Conservation (phyloP, 2,329 filamentous ascomycete genomes). For the Diaporthe velutina region DNA sequence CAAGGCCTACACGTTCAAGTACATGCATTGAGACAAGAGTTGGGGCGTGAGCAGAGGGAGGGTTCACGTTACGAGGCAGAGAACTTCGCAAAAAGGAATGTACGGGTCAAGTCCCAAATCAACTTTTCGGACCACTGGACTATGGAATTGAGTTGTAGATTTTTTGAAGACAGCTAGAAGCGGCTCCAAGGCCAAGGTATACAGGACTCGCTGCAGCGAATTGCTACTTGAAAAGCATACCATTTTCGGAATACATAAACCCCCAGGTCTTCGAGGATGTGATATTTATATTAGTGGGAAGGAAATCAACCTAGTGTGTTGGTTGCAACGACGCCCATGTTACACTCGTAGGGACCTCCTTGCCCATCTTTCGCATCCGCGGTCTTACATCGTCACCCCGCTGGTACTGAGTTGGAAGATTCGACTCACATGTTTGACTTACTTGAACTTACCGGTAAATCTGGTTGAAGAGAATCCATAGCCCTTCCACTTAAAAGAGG, state of each 20-base stretch:
- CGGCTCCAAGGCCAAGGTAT: not conserved
- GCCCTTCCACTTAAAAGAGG: not conserved
- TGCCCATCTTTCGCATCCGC: not conserved
- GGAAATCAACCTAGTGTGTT: not conserved
- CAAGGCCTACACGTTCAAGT: conserved; percentile 72
- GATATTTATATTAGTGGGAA: not conserved
- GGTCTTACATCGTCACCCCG: not conserved
- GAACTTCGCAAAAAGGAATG: not conserved
- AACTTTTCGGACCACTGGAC: not conserved
- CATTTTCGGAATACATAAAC: not conserved
- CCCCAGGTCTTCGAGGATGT: no score
- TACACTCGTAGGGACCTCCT: not conserved
- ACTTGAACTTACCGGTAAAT: not conserved
- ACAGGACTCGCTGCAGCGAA: not conserved
- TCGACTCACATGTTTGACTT: not conserved
- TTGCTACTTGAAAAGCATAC: not conserved
- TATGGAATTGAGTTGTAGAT: not conserved
- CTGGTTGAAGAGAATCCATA: not conserved
- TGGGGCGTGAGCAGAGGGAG: not conserved
- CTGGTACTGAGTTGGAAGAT: not conserved
- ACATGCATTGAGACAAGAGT: conserved; percentile 60
- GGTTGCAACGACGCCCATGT: not conserved
- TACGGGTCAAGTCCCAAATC: not conserved
- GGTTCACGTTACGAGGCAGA: not conserved
- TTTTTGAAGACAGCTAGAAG: not conserved